Conservation (phyloP, 768 basidiomycete species). For the Agrocybe praecox region DNA sequence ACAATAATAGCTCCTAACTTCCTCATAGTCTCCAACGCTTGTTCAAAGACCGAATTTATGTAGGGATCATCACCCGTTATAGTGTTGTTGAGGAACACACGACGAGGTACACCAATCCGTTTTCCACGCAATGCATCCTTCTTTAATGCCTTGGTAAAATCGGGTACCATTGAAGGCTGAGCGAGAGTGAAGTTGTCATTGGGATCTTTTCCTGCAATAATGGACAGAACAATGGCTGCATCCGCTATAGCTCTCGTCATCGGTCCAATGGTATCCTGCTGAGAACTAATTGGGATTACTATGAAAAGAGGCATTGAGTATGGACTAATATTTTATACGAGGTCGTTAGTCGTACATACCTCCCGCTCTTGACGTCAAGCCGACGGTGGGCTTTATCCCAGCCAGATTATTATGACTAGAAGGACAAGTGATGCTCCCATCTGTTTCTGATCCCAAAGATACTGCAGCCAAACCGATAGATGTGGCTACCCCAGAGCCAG, state of each 20-base stretch:
- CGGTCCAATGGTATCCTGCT: conserved; percentile 64
- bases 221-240: conserved; percentile 55
- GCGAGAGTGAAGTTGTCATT: conserved; percentile 57
- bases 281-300: conserved; percentile 61
- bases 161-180: conserved; percentile 54
- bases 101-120: conserved; percentile 56
- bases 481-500: conserved; percentile 57
- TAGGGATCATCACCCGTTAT: conserved; percentile 34
- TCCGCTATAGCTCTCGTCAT: conserved; percentile 56
- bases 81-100: conserved; percentile 34
- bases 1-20: conserved; percentile 52
- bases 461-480: conserved; percentile 53
- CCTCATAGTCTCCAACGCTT: conserved; percentile 37
- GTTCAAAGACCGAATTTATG: conserved; percentile 39
- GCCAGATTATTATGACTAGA: conserved; percentile 54
- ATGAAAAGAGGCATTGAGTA: background rate
- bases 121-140: conserved; percentile 48
- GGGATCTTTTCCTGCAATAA: conserved; percentile 56
- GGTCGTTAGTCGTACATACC: too few relatives aligned
- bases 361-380: conserved; percentile 60
- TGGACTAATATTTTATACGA: too few relatives aligned
- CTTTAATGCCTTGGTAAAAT: conserved; percentile 56
- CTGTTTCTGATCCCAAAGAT: conserved; percentile 50
- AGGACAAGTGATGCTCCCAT: conserved; percentile 60
- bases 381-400: conserved; percentile 63